Evolutionary conservation across 768 basidiomycete species (phyloP), one percentile per base, ranked within the genome.

Genomic region (Amanita exitialis): DNA sequence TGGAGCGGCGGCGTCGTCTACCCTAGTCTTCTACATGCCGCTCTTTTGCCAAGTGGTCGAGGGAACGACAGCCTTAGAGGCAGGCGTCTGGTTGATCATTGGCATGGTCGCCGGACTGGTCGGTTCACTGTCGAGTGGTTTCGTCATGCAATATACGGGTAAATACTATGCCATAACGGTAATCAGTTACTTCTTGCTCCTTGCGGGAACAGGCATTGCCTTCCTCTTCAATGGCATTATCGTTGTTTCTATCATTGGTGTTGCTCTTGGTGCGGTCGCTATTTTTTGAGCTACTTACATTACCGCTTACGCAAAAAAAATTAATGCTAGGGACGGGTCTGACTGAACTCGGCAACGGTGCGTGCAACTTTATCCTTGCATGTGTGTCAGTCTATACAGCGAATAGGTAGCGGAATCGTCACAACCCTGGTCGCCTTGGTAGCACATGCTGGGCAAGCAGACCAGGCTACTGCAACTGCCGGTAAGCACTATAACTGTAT

Each of bases 381-480:
- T 18, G 18, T 21, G 10, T 13, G 15, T 4, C 1, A 23, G 39
- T 36, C 13, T 15, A 49, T 6, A 23, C 0, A 6, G 10, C 15
- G 6, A 39, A 12, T 21, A 79, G 79, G 78, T 10, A 62, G 66
- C 35, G 76, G 75, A 1, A 64, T 80, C 7, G 81, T 79, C 0
- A 81, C 76, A 1, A 78, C 75, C 28, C 64, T 84, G 28, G 72
- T 84, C 20, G 74, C 80, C 1, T 63, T 84, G 41, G 81, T 83
- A 30, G 77, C 82, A 3, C 82, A 82, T 61, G 80, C 80, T 1
- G 79, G 80, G 0, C 70, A 72, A 23, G 71, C 65, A 28, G 78
- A 83, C 56, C 80, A 83, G 57, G 82, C 81, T 7, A 76, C 82
- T 35, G 80, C 80, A 0, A 84, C 80, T 6, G 80, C 80, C 27